These are phyloP conservation scores for Leccinum fuscescens DNA, from an alignment of 1,284 basidiomycete genomes.

Conservation along the genomic window DNA sequence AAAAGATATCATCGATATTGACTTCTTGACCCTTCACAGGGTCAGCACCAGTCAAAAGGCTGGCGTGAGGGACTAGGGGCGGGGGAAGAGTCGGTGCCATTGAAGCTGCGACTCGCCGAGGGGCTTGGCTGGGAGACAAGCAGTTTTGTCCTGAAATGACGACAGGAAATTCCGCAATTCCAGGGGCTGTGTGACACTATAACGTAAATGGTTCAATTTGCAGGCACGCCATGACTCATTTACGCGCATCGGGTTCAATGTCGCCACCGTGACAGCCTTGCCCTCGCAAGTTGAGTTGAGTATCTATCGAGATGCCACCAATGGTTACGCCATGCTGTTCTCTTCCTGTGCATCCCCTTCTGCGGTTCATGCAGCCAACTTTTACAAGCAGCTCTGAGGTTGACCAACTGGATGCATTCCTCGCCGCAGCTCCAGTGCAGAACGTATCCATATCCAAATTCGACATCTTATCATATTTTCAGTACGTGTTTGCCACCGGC, in stretches of 20 bases:
- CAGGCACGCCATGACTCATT: background rate
- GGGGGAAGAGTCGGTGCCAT: conserved; percentile 18
- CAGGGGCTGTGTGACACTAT: background rate
- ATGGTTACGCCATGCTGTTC: background rate
- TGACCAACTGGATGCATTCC: no score
- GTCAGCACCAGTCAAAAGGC: background rate
- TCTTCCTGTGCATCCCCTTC: no score
- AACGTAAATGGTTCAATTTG: background rate
- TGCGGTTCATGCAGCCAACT: no score
- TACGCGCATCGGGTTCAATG: background rate
- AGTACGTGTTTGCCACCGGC: no score
- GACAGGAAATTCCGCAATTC: background rate
- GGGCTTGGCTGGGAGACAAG: background rate
- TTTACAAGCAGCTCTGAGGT: no score
- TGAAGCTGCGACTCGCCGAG: conserved; percentile 10
- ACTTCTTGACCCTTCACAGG: background rate
- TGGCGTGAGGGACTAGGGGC: background rate
- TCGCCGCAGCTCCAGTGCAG: no score
- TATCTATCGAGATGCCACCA: background rate
- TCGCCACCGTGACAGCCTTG: background rate
- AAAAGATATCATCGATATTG: background rate
- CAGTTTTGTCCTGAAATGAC: background rate
- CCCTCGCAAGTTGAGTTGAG: background rate
- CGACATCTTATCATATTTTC: no score
- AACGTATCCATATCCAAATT: no score